Evolutionary conservation across 2,329 filamentous ascomycete genomes (phyloP).

Genomic region (Trichoderma atroviride): DNA sequence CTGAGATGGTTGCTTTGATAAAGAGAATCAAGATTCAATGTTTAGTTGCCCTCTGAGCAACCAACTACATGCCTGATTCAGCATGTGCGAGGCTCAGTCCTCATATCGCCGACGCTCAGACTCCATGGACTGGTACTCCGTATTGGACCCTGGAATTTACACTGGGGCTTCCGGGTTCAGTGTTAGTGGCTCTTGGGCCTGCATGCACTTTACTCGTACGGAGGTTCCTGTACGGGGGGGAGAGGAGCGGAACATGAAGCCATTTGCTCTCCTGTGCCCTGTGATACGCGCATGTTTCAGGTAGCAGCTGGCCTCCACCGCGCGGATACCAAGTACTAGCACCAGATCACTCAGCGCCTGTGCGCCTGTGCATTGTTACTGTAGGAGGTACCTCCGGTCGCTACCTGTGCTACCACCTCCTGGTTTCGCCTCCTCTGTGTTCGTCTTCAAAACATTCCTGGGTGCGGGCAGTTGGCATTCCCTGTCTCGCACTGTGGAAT

Average conservation of each 20-base stretch:
- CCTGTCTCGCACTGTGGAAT: neutral
- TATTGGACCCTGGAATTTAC: neutral
- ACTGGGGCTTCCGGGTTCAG: neutral
- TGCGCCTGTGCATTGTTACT: neutral
- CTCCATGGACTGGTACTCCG: neutral
- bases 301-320: slow-evolving; percentile 6
- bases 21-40: neutral
- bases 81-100: neutral
- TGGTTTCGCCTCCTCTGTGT: neutral
- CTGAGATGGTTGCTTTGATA: neutral
- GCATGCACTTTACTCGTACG: slow-evolving; percentile 7
- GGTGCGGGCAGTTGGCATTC: neutral
- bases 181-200: neutral
- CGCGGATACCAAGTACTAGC: neutral
- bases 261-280: neutral
- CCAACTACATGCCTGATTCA: neutral
- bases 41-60: neutral
- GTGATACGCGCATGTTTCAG: slow-evolving; percentile 21
- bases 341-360: neutral
- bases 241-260: too few species aligned
- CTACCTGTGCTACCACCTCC: neutral
- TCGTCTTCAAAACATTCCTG: neutral
- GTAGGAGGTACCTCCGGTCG: neutral
- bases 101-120: neutral
- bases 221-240: neutral